Base-by-base conservation (phyloP, 1,139 yeast species). In the Wickerhamomyces sp. region DNA sequence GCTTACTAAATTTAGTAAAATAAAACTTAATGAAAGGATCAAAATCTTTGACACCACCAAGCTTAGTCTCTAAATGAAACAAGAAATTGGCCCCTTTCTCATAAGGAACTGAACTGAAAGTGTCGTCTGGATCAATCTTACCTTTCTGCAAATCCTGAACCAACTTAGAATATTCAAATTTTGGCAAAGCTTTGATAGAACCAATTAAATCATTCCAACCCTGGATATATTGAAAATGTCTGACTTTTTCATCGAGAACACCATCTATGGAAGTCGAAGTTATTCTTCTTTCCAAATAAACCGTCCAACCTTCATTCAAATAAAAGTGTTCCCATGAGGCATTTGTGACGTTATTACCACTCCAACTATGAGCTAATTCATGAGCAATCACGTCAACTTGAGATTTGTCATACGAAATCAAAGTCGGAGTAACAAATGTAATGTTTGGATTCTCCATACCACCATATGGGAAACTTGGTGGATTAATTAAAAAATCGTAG, bases 231-330 rank as follows among this genome's bases (percentile, higher is more conserved):
- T 80, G 71, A 57, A 89, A 86, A 51, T 87, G 92, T 57, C 96
- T 76, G 39, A 76, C 71, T 53, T 84, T 92, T 31, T 95, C 96
- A 55, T 86, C 86, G 26, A 87, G 63, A 7, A 74, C 76, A 25
- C 86, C 96, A 32, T 49, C 31, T 25, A 36, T 48, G 5, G 44
- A 26, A n/a, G 42, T 45, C 10, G 52, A 49, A 15, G 80, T 67
- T 46, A 89, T 89, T 54, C 96, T 72, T 60, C 97, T 76, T 62
- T 89, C 96, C 29, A 89, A 64, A 59, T 88, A 89, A 21, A 89
- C 96, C 14, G 96, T 87, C 96, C 96, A 88, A 31, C 97, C 97
- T 66, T 89, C 97, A 59, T 89, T 89, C 49, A 89, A 72, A 95
- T 96, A 89, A 61, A 89, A 87, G 64, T 88, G 96, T 59, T 86